phyloP scores from a whole-genome alignment of 2,329 filamentous ascomycete species.

The Colletotrichum salicis region DNA sequence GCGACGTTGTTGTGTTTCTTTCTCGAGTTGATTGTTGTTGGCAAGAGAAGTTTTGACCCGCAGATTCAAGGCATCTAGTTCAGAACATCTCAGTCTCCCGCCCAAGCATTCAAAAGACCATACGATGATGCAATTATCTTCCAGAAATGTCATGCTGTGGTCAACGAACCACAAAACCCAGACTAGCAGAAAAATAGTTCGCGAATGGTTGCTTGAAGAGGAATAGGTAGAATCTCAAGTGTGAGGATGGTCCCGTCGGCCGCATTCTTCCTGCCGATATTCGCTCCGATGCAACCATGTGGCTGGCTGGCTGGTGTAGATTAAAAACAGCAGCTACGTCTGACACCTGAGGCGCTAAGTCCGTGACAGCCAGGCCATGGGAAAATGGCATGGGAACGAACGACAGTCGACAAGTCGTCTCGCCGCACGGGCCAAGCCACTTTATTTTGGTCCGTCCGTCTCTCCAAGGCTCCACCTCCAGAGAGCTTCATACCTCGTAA shows the following conservation, averaged over 20 bases:
- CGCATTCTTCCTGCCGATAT: background rate
- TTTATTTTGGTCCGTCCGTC: conserved; percentile 8
- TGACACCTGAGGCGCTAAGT: conserved; percentile 12
- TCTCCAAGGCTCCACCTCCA: conserved; percentile 28
- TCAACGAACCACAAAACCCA: too few relatives aligned
- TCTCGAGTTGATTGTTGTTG: background rate
- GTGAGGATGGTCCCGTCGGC: background rate
- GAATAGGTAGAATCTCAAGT: background rate
- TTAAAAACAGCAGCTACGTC: conserved; percentile 6
- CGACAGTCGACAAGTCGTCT: background rate
- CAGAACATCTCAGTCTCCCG: background rate
- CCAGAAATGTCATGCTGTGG: too few relatives aligned
- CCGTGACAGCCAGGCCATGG: background rate
- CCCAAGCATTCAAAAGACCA: background rate
- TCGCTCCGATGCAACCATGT: background rate
- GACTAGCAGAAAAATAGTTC: too few relatives aligned
- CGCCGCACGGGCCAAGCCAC: conserved; percentile 28
- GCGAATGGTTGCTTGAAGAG: background rate
- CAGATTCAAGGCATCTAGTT: background rate
- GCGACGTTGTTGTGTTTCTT: background rate
- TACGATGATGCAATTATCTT: background rate
- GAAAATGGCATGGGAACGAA: background rate
- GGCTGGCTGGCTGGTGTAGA: conserved; percentile 6
- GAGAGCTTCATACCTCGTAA: conserved; percentile 34
- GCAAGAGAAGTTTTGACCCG: background rate